Evolutionary conservation across 371 early-diverging fungal species (phyloP).

Genomic region (Mortierella sp.): DNA sequence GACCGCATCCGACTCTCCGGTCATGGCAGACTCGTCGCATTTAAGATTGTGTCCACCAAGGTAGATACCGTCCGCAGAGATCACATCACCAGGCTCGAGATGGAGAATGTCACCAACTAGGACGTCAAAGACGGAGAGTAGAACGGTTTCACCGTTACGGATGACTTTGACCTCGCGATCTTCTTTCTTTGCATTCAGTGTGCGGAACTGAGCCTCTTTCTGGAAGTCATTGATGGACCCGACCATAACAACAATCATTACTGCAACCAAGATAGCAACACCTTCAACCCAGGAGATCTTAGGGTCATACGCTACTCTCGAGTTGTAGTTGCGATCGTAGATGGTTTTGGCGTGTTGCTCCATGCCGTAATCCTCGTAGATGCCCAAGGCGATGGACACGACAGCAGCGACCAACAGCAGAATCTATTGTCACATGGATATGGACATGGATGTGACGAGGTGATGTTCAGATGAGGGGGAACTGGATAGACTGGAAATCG

Average conservation of each 20-base stretch:
- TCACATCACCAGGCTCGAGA: conserved; percentile 95
- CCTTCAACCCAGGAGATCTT: conserved; percentile 83
- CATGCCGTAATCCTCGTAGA: conserved; percentile 81
- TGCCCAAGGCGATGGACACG: conserved; percentile 85
- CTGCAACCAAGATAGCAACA: conserved; percentile 82
- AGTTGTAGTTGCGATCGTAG: conserved; percentile 37
- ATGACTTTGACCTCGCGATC: conserved; percentile 80
- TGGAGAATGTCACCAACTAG: conserved; percentile 91
- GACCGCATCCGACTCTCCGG: conserved; percentile 93
- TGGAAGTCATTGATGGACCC: conserved; percentile 87
- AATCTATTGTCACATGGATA: conserved; percentile 57
- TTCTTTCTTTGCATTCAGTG: conserved; percentile 84
- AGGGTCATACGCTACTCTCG: conserved; percentile 54
- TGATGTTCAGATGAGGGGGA: not conserved
- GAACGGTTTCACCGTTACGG: conserved; percentile 80
- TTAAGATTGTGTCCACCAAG: conserved; percentile 84
- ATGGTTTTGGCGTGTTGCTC: conserved; percentile 54
- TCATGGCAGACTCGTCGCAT: conserved; percentile 93
- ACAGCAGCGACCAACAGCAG: conserved; percentile 84
- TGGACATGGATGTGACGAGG: not conserved
- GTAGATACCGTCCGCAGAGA: conserved; percentile 92
- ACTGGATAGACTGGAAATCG: too few species aligned
- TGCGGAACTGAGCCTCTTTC: conserved; percentile 89
- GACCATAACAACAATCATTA: conserved; percentile 83
- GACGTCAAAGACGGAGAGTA: conserved; percentile 88